A percentile compares a stretch with the other conserved stretches of the same genome.
Evolutionary conservation across 768 basidiomycete genomes (phyloP).

Genomic region (Hericium erinaceus): DNA sequence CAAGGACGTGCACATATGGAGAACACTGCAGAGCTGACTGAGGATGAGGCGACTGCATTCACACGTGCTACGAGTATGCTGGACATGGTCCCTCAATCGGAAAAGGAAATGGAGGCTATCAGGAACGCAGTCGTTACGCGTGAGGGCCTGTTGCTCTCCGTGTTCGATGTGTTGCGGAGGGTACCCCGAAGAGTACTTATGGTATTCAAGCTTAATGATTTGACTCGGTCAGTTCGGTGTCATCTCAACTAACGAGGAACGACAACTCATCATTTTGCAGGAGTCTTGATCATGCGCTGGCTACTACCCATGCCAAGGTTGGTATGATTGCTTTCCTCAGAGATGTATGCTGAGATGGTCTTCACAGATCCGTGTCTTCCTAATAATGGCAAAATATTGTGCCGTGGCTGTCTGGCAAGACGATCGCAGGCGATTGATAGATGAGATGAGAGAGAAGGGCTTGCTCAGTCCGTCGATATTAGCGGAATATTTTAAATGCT

Average conservation of each 20-base stretch:
- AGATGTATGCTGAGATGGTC: not conserved
- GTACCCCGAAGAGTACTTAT: constrained; percentile 79
- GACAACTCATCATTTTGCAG: constrained; percentile 26
- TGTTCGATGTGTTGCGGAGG: constrained; percentile 80
- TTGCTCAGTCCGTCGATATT: constrained; percentile 39
- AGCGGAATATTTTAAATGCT: constrained; percentile 43
- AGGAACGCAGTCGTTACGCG: constrained; percentile 72
- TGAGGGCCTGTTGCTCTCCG: constrained; percentile 75
- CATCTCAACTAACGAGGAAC: not conserved
- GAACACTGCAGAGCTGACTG: constrained; percentile 32
- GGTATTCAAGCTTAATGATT: constrained; percentile 80
- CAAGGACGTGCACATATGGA: constrained; percentile 60
- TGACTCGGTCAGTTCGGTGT: constrained; percentile 48
- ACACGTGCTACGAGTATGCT: constrained; percentile 69
- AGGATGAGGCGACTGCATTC: constrained; percentile 24
- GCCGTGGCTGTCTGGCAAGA: constrained; percentile 70
- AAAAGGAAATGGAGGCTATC: constrained; percentile 74
- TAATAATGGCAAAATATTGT: constrained; percentile 88
- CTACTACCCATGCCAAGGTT: constrained; percentile 80
- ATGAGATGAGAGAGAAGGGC: constrained; percentile 38
- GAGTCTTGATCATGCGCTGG: constrained; percentile 74
- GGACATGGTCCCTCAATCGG: constrained; percentile 61
- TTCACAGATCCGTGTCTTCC: constrained; percentile 68
- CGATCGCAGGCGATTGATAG: constrained; percentile 32
- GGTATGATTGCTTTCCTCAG: constrained; percentile 9